Conservation (phyloP, 2,329 filamentous ascomycete genomes). For the Talaromyces amestolkiae region DNA sequence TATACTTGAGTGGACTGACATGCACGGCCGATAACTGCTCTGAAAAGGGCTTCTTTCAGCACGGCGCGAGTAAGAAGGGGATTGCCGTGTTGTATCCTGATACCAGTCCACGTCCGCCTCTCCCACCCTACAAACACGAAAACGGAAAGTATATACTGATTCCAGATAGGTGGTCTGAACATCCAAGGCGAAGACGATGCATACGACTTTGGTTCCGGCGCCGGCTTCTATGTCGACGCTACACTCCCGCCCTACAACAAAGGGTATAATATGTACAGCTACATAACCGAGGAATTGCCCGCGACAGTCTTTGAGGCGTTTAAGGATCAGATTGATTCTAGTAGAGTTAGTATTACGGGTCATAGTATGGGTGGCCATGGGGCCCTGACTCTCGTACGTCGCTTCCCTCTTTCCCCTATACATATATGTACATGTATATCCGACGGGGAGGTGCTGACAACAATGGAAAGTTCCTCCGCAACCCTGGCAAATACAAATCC, state of each 20-base stretch:
- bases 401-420: too few relatives aligned
- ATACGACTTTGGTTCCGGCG: slow-evolving; percentile 89
- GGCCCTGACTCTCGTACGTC: slow-evolving; percentile 72
- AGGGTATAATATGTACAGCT: slow-evolving; percentile 93
- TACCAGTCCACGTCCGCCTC: slow-evolving; percentile 73
- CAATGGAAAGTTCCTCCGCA: slow-evolving; percentile 69
- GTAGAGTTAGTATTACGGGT: slow-evolving; percentile 77
- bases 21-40: slow-evolving; percentile 83
- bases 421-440: neutral
- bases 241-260: slow-evolving; percentile 68
- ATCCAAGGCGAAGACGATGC: slow-evolving; percentile 80
- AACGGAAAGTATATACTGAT: too few relatives aligned
- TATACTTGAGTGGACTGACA: slow-evolving; percentile 92
- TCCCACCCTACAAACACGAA: neutral
- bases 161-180: slow-evolving; percentile 63
- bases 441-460: neutral
- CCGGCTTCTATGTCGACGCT: slow-evolving; percentile 93
- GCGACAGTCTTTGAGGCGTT: slow-evolving; percentile 69
- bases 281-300: slow-evolving; percentile 87
- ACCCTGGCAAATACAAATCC: slow-evolving; percentile 84
- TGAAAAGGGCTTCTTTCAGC: slow-evolving; percentile 86
- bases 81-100: slow-evolving; percentile 95
- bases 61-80: slow-evolving; percentile 71
- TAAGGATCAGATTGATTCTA: slow-evolving; percentile 63
- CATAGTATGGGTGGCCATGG: slow-evolving; percentile 98